Evolutionary conservation across 2,329 filamentous ascomycete species (phyloP).

Genomic region (Fusarium albidum): DNA sequence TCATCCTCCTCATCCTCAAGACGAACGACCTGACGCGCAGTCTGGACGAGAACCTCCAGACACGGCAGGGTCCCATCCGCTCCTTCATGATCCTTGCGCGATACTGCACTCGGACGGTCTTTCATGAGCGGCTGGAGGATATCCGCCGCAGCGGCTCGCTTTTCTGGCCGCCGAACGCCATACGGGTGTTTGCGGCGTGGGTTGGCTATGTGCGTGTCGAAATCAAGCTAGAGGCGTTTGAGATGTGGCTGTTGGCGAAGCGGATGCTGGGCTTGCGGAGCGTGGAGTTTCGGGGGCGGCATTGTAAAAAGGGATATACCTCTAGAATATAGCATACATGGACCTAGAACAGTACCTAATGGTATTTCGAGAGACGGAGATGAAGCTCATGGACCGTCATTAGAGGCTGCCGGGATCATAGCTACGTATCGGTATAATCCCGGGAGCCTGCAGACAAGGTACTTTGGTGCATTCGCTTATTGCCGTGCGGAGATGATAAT

Average conservation of each 20-base stretch:
- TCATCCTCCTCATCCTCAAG: conserved; percentile 95
- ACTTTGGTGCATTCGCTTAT: no score
- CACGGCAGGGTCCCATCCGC: conserved; percentile 70
- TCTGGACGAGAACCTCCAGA: conserved; percentile 89
- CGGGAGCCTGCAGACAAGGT: no score
- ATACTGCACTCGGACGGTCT: conserved; percentile 73
- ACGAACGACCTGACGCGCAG: conserved; percentile 96
- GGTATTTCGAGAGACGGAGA: conserved; percentile 13
- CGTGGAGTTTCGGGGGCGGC: conserved; percentile 38
- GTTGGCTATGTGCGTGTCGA: conserved; percentile 66
- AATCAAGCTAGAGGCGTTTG: conserved; percentile 69
- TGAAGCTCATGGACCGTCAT: background rate
- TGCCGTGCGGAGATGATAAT: no score
- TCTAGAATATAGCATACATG: conserved; percentile 29
- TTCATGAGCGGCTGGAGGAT: conserved; percentile 69
- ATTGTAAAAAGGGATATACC: conserved; percentile 28
- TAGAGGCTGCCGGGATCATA: no score
- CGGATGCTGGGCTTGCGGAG: conserved; percentile 50
- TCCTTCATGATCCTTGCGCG: conserved; percentile 73
- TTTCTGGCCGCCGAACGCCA: conserved; percentile 65
- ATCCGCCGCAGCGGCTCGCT: conserved; percentile 62
- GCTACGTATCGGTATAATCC: no score
- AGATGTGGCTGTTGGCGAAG: conserved; percentile 67
- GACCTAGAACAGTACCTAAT: conserved; percentile 36
- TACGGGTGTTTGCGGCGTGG: conserved; percentile 65